A percentile compares a stretch with the other conserved stretches of the same genome.
Conservation (phyloP, 2,329 filamentous ascomycete genomes). For the Chrysoporthe austroafricana region DNA sequence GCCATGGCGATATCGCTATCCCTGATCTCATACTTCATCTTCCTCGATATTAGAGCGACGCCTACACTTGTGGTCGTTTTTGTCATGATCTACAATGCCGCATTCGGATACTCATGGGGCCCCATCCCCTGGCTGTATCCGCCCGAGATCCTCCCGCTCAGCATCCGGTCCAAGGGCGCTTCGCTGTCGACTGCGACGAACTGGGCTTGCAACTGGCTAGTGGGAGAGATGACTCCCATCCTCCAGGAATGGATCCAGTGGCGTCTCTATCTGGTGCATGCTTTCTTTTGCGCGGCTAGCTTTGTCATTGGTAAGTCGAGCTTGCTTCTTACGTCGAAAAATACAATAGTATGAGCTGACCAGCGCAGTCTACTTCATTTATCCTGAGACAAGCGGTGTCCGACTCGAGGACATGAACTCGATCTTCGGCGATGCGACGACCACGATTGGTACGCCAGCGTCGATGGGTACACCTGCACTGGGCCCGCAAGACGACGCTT, state of each 20-base stretch:
- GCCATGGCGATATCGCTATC: conserved; percentile 89
- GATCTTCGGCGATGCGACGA: conserved; percentile 91
- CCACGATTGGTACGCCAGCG: conserved; percentile 73
- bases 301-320: conserved; percentile 86
- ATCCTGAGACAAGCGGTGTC: conserved; percentile 94
- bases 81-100: conserved; percentile 98
- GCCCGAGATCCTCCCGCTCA: conserved; percentile 95
- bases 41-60: conserved; percentile 77
- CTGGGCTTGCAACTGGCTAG: conserved; percentile 98
- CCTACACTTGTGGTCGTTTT: conserved; percentile 87
- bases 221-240: conserved; percentile 92
- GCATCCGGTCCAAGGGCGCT: conserved; percentile 95
- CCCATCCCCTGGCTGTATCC: conserved; percentile 98
- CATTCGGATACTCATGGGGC: conserved; percentile 94
- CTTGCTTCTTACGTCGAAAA: neutral
- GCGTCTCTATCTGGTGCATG: conserved; percentile 92
- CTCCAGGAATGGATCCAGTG: conserved; percentile 91
- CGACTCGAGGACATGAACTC: conserved; percentile 96
- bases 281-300: conserved; percentile 93
- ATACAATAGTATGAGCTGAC: conserved; percentile 29
- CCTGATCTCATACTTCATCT: conserved; percentile 92
- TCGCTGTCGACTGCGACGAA: conserved; percentile 95
- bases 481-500: conserved; percentile 72
- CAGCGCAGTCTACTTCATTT: conserved; percentile 85
- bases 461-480: conserved; percentile 80